phyloP scores from a whole-genome alignment of 352 stramenopile species.

The Phytopythium montanum region DNA sequence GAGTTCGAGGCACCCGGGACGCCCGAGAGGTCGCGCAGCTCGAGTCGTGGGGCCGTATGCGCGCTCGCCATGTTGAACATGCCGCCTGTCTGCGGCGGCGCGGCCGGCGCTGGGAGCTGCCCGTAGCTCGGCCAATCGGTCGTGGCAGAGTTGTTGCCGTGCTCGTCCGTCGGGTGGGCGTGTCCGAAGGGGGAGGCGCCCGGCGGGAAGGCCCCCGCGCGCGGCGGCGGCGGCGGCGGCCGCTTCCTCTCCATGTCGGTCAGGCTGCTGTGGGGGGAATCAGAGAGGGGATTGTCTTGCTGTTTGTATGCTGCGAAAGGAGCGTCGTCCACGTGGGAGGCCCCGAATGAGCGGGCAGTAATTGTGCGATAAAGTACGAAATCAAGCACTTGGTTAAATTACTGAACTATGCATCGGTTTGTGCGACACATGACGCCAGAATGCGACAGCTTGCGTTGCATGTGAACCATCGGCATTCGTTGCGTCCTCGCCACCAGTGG shows the following conservation, averaged over 20 bases:
- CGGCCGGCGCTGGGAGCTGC: constrained; percentile 8
- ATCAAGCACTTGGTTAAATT: no score
- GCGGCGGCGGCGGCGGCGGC: constrained; percentile 13
- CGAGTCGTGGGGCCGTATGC: constrained; percentile 10
- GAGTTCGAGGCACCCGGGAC: background rate
- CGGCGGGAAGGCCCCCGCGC: constrained; percentile 8
- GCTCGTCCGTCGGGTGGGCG: background rate
- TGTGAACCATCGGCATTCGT: no score
- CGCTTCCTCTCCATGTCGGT: constrained; percentile 23
- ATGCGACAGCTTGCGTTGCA: background rate
- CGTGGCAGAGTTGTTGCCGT: constrained; percentile 4
- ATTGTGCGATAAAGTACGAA: background rate
- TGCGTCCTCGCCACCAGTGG: no score
- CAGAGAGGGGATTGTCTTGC: background rate
- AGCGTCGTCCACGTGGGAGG: background rate
- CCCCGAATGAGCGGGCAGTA: background rate
- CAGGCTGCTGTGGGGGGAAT: background rate
- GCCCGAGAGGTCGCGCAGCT: constrained; percentile 15
- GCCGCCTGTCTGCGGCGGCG: background rate
- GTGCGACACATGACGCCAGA: background rate
- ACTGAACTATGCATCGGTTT: background rate
- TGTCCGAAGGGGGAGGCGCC: background rate
- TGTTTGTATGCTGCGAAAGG: background rate
- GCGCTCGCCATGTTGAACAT: constrained; percentile 9
- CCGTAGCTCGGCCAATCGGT: constrained; percentile 1